These are phyloP conservation scores for Xylariaceae sp. DNA, from an alignment of 2,329 filamentous ascomycete species.

Conservation along the genomic window DNA sequence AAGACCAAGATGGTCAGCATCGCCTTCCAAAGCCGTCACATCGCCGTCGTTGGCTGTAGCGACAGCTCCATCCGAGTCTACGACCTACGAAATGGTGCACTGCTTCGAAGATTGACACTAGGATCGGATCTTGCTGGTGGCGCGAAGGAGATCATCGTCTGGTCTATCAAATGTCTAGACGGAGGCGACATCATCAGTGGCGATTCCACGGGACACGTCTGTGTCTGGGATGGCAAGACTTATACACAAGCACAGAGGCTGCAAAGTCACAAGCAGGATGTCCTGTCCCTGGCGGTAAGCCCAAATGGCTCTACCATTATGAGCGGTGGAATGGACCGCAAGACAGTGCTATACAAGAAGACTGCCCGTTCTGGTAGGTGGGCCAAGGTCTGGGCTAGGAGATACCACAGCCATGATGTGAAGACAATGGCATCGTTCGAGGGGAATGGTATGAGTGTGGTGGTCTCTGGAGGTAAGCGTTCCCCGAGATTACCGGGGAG, in stretches of 20 bases:
- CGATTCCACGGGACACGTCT: constrained; percentile 89
- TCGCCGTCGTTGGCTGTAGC: constrained; percentile 87
- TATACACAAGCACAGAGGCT: constrained; percentile 85
- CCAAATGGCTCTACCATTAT: constrained; percentile 76
- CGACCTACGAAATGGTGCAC: constrained; percentile 73
- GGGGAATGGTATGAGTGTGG: constrained; percentile 73
- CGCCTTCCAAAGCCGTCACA: constrained; percentile 78
- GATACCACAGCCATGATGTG: constrained; percentile 91
- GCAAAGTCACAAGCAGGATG: constrained; percentile 82
- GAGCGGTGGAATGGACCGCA: constrained; percentile 87
- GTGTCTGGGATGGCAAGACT: constrained; percentile 90
- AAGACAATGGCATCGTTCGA: constrained; percentile 93
- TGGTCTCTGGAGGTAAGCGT: constrained; percentile 80
- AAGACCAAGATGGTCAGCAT: constrained; percentile 88
- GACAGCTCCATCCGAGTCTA: constrained; percentile 90
- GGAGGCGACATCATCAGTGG: constrained; percentile 90
- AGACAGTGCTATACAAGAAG: constrained; percentile 78
- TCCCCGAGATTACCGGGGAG: no score
- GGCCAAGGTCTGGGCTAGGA: constrained; percentile 79
- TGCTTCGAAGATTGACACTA: constrained; percentile 78
- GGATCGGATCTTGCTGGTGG: constrained; percentile 74
- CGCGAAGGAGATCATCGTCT: constrained; percentile 82
- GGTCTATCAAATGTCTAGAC: constrained; percentile 84
- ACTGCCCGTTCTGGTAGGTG: constrained; percentile 62
- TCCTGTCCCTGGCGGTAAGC: constrained; percentile 80